Conservation (phyloP, 805 yeast genomes). For the Candida nitratophila region DNA sequence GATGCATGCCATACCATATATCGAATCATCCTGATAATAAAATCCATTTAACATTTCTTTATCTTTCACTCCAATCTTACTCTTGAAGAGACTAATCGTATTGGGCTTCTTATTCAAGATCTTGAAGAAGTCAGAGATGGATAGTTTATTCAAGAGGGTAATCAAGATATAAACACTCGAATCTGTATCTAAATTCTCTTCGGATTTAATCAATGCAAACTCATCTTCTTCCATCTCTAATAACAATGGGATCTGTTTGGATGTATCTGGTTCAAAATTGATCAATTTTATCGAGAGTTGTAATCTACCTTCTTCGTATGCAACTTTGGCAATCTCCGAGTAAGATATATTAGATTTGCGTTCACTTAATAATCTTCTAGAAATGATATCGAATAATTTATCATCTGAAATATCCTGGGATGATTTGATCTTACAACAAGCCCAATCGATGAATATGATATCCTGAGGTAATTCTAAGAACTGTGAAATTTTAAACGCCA, state of each 20-base stretch:
- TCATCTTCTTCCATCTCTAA: slow-evolving; percentile 67
- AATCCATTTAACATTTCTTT: slow-evolving; percentile 41
- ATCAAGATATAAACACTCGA: slow-evolving; percentile 52
- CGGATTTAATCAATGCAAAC: slow-evolving; percentile 60
- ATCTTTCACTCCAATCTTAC: slow-evolving; percentile 27
- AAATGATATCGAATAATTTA: slow-evolving; percentile 44
- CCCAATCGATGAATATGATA: slow-evolving; percentile 71
- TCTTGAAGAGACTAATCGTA: slow-evolving; percentile 32
- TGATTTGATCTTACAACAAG: slow-evolving; percentile 55
- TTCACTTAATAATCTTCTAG: slow-evolving; percentile 35
- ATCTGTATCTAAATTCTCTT: slow-evolving; percentile 54
- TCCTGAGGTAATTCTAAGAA: slow-evolving; percentile 40
- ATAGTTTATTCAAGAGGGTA: slow-evolving; percentile 44
- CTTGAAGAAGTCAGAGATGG: slow-evolving; percentile 64
- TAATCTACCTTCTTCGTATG: slow-evolving; percentile 76
- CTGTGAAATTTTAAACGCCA: slow-evolving; percentile 57
- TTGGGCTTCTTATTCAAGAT: slow-evolving; percentile 42
- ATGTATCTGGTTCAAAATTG: slow-evolving; percentile 57
- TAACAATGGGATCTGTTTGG: slow-evolving; percentile 54
- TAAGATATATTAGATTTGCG: slow-evolving; percentile 40
- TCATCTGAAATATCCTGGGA: slow-evolving; percentile 52
- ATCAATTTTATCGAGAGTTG: slow-evolving; percentile 61
- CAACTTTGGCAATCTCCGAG: slow-evolving; percentile 52
- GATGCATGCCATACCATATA: slow-evolving; percentile 37
- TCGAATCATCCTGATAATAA: slow-evolving; percentile 58